Conservation (phyloP, 2,329 filamentous ascomycete species). For the Cladosporium velox region DNA sequence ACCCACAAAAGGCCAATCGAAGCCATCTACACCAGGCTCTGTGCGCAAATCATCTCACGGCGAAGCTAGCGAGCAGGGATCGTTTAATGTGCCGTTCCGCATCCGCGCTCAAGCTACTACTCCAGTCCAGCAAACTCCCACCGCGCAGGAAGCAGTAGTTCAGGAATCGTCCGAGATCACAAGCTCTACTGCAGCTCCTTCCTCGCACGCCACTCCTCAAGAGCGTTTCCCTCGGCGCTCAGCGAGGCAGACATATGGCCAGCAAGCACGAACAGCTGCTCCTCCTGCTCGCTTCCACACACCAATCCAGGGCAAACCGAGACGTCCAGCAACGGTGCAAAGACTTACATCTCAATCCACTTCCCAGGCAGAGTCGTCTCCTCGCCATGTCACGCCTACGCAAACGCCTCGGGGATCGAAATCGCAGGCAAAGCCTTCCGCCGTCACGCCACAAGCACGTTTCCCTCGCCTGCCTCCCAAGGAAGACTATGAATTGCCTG, state of each 20-base stretch:
- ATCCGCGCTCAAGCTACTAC: background rate
- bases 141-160: background rate
- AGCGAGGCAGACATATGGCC: conserved; percentile 25
- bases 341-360: conserved; percentile 28
- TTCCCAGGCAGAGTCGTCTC: background rate
- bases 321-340: conserved; percentile 33
- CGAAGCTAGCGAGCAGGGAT: background rate
- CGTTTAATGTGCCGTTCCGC: background rate
- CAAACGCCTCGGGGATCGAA: background rate
- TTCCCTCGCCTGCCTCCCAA: conserved; percentile 12
- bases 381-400: background rate
- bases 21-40: background rate
- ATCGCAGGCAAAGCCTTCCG: background rate
- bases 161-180: background rate
- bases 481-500: conserved; percentile 6
- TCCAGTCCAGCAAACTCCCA: background rate
- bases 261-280: conserved; percentile 32
- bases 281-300: conserved; percentile 33
- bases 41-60: background rate
- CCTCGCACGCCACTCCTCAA: conserved; percentile 13
- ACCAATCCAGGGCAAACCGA: conserved; percentile 27
- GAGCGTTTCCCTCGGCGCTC: conserved; percentile 27
- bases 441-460: background rate
- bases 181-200: background rate
- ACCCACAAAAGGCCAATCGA: background rate